These are phyloP conservation scores for Rhodotorula taiwanensis DNA, from an alignment of 768 basidiomycete genomes.

Conservation along the genomic window DNA sequence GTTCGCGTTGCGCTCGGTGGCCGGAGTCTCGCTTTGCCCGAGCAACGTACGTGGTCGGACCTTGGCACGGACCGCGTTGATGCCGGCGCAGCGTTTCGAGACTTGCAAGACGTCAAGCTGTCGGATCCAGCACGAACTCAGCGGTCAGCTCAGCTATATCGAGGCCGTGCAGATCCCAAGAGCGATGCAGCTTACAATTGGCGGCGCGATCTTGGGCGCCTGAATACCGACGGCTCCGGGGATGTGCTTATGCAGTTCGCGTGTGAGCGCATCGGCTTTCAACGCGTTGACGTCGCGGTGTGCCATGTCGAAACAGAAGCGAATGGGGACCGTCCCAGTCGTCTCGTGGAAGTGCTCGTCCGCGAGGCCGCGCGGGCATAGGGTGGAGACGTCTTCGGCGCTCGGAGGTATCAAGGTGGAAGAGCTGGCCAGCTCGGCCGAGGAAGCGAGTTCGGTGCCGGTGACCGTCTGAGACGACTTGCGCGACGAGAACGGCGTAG, in stretches of 20 bases:
- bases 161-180: not conserved
- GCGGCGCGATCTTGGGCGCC: constrained; percentile 18
- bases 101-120: constrained; percentile 5
- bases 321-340: no score
- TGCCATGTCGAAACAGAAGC: constrained; percentile 26
- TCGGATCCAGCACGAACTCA: no score
- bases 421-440: no score
- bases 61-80: constrained; percentile 11
- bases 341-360: no score
- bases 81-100: constrained; percentile 9
- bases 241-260: not conserved
- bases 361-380: no score
- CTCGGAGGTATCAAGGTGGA: no score
- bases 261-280: constrained; percentile 19
- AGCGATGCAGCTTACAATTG: constrained; percentile 13
- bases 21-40: no score
- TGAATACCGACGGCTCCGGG: constrained; percentile 6
- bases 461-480: no score
- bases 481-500: no score
- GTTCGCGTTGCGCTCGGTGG: not conserved
- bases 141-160: no score
- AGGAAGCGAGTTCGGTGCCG: no score
- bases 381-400: no score
- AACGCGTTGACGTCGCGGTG: constrained; percentile 12
- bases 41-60: constrained; percentile 18